Evolutionary conservation across 108 stramenopile species (phyloP).

Genomic region (Phaeodactylum tricornutum): DNA sequence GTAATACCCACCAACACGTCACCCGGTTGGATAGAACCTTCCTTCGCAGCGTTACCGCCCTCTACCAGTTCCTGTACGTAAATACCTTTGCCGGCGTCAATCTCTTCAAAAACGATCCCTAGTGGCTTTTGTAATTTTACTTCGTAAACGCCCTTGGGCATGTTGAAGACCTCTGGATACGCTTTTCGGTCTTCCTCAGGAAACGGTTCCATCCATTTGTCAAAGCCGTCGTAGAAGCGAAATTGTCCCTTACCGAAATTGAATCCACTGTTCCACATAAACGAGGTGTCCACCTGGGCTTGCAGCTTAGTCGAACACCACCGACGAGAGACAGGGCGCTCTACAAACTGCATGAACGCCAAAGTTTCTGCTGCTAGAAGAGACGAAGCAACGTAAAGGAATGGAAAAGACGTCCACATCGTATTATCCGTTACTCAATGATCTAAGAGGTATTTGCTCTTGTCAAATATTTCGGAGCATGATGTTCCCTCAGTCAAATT

Average conservation of each 20-base stretch:
- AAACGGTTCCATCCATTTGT: conserved; percentile 61
- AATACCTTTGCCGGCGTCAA: conserved; percentile 54
- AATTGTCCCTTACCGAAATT: conserved; percentile 8
- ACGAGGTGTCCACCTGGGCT: background rate
- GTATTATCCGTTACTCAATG: too few relatives aligned
- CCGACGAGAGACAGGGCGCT: too few relatives aligned
- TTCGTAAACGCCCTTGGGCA: conserved; percentile 76
- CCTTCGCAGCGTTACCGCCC: conserved; percentile 60
- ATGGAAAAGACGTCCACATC: too few relatives aligned
- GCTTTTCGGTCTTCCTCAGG: conserved; percentile 61
- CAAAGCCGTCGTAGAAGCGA: conserved; percentile 52
- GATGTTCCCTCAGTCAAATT: too few relatives aligned
- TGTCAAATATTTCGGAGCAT: too few relatives aligned
- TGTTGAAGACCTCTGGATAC: conserved; percentile 65
- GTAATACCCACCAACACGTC: conserved; percentile 70
- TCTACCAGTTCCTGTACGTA: conserved; percentile 72
- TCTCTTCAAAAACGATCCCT: conserved; percentile 84
- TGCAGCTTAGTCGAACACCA: too few relatives aligned
- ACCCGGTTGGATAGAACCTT: conserved; percentile 45
- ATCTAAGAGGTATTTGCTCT: too few relatives aligned
- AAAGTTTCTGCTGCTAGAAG: too few relatives aligned
- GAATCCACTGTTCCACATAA: conserved; percentile 3
- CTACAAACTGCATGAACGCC: too few relatives aligned
- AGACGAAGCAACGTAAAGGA: too few relatives aligned
- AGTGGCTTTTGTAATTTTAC: conserved; percentile 57